Base-by-base conservation (phyloP, 306 rosid species). In the Vigna reflexopilosa region DNA sequence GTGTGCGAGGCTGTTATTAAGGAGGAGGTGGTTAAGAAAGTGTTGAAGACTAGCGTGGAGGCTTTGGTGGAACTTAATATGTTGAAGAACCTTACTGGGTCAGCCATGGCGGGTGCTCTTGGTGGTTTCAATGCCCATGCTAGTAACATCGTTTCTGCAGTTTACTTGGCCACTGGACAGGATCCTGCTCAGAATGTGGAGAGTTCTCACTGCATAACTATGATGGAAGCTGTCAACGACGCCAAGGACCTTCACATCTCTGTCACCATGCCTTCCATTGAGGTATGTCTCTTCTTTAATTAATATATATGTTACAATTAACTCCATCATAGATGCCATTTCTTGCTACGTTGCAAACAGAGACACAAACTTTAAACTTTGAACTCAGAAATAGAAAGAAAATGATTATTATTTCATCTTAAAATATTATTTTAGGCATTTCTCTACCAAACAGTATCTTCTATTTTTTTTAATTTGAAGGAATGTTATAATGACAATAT, bases 121-220 rank as follows among this genome's bases (percentile, higher is more conserved):
- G 98, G 98, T 6, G 98, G 98, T 3, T 95, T 91, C 85, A 95
- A 95, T 42, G 98, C 98, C 11, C 98, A 95, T 30, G 98, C 98
- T 8, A 91, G 97, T 67, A 95, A 95, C 77, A 91, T 95, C 48
- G 97, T 95, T 2, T 51, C 96, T 1, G 98, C 98, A 2, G 16
- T 95, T 24, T 95, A 72, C 86, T 78, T 95, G 15, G 98, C 98
- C 73, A 95, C 98, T 1, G 98, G 98, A 48, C 98, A 95, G 77
- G 98, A 95, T 75, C 98, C 98, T 5, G 98, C 98, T 7, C 98
- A 95, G 81, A 92, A 89, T 71, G 89, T 95, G 0, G 98, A 95
- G 88, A 92, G 98, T 63, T 92, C 98, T 49, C 91, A 92, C 69
- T 95, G 98, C 50, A 89, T 95, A 56, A 95, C 98, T 17, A 91